A percentile compares a stretch with the other conserved stretches of the same genome.
phyloP scores from a whole-genome alignment of 192 early-diverging fungal species.

The Glomus cerebriforme region DNA sequence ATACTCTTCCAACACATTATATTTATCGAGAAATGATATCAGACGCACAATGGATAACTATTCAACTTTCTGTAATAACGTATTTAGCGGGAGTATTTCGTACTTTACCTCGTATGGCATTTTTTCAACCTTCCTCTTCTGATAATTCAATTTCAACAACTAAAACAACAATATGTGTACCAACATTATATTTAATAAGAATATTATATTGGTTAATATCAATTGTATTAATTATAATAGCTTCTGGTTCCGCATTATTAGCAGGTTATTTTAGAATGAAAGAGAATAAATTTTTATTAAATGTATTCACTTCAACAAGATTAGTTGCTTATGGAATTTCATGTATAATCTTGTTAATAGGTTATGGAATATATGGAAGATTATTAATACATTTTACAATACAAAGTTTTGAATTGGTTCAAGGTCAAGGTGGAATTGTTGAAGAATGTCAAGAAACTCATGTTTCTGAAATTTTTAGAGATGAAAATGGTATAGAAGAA shows the following conservation, averaged over 20 bases:
- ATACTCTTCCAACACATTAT: background rate
- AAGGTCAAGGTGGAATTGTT: slow-evolving; percentile 8
- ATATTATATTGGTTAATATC: background rate
- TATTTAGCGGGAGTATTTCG: background rate
- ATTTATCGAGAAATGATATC: background rate
- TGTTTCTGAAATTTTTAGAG: background rate
- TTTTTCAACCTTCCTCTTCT: slow-evolving; percentile 5
- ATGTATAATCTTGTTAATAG: background rate
- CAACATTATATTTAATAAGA: background rate
- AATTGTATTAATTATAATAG: background rate
- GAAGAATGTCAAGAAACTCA: background rate
- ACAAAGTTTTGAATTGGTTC: slow-evolving; percentile 9
- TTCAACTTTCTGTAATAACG: background rate
- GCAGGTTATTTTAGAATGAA: slow-evolving; percentile 5
- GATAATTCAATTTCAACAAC: no score
- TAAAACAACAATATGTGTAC: background rate
- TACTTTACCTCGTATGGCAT: slow-evolving; percentile 6
- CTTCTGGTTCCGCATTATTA: background rate
- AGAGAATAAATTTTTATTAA: background rate
- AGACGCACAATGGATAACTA: background rate
- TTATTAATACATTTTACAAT: slow-evolving; percentile 3
- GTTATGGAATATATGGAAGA: slow-evolving; percentile 19
- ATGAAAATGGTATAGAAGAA: background rate
- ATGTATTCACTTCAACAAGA: background rate
- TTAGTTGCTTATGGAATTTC: background rate